These are phyloP conservation scores for Crithidia fasciculata DNA, from an alignment of 208 protist species.

Conservation along the genomic window DNA sequence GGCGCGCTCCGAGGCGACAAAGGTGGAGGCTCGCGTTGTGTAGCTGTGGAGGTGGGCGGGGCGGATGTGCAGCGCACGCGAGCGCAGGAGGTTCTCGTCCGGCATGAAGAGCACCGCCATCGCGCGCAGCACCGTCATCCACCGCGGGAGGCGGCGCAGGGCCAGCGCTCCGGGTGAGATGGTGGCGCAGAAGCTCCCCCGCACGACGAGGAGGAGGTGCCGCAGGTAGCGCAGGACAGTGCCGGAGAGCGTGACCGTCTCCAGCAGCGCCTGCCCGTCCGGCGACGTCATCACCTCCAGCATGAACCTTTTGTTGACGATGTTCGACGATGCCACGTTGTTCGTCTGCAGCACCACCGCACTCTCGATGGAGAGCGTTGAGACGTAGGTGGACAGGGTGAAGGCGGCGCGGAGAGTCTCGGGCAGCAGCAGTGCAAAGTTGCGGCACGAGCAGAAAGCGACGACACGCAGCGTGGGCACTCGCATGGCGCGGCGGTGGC, in stretches of 20 bases:
- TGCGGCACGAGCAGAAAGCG: conserved; percentile 70
- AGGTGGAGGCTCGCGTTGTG: conserved; percentile 10
- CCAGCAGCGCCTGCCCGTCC: conserved; percentile 52
- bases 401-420: conserved; percentile 72
- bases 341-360: conserved; percentile 78
- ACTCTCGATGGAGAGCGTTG: conserved; percentile 75
- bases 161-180: conserved; percentile 40
- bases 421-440: conserved; percentile 61
- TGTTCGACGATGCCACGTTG: conserved; percentile 56
- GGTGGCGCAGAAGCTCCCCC: conserved; percentile 45
- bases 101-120: conserved; percentile 79
- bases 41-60: conserved; percentile 28
- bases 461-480: conserved; percentile 74
- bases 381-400: conserved; percentile 87
- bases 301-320: conserved; percentile 84
- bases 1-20: conserved; percentile 8
- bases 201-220: conserved; percentile 77
- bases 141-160: conserved; percentile 46
- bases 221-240: conserved; percentile 76
- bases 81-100: conserved; percentile 28
- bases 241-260: conserved; percentile 70
- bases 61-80: conserved; percentile 22
- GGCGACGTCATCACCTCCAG: conserved; percentile 61
- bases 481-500: conserved; percentile 27
- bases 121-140: conserved; percentile 48